phyloP scores from a whole-genome alignment of 495 filamentous ascomycete genomes.

The Lasiosphaeria miniovina region DNA sequence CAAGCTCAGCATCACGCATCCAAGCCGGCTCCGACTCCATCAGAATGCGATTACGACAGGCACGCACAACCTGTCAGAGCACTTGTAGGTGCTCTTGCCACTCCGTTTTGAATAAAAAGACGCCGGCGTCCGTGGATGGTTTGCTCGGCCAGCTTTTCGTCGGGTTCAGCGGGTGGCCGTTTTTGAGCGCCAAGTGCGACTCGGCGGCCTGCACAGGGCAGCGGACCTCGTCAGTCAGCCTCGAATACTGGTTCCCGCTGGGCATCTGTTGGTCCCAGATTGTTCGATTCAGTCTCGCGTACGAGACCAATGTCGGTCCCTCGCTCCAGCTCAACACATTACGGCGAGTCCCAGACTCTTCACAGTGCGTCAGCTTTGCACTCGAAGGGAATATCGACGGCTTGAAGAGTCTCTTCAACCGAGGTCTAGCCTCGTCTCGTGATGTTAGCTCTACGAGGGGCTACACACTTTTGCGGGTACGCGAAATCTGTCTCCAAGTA shows the following conservation, averaged over 20 bases:
- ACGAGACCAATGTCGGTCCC: slow-evolving; percentile 4
- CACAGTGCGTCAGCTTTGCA: slow-evolving; percentile 4
- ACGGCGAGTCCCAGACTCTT: slow-evolving; percentile 1
- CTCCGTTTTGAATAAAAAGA: background rate
- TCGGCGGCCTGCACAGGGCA: slow-evolving; percentile 4
- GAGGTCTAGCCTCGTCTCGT: background rate
- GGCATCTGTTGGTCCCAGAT: slow-evolving; percentile 9
- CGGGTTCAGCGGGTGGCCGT: slow-evolving; percentile 4
- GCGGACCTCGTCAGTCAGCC: background rate
- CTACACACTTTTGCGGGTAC: slow-evolving; percentile 1
- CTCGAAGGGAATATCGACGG: slow-evolving; percentile 3
- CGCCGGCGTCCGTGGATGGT: slow-evolving; percentile 6
- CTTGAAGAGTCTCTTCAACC: background rate
- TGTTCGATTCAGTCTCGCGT: slow-evolving; percentile 3
- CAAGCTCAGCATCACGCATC: background rate
- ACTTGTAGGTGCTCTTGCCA: slow-evolving; percentile 7
- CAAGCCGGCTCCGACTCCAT: background rate
- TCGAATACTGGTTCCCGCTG: slow-evolving; percentile 13
- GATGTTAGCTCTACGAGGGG: slow-evolving; percentile 2
- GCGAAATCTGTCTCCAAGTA: background rate
- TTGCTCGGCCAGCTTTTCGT: slow-evolving; percentile 1
- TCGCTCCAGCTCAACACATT: slow-evolving; percentile 1
- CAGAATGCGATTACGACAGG: background rate
- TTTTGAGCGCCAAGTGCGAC: slow-evolving; percentile 9
- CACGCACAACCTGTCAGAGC: background rate